Conservation (phyloP, 1,284 basidiomycete species). For the Tausonia pullulans region DNA sequence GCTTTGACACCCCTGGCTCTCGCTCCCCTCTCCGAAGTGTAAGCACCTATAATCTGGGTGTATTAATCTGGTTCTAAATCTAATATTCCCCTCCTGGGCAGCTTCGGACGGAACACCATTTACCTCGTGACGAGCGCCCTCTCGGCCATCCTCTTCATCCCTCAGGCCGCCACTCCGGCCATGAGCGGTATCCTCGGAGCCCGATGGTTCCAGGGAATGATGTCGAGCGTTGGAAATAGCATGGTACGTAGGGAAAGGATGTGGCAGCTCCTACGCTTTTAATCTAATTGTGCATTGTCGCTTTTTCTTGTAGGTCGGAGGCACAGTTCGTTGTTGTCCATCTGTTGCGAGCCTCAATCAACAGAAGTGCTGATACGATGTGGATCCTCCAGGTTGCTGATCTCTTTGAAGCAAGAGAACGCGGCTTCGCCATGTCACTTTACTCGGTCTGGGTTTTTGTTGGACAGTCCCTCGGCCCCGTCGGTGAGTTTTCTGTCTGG, state of each 20-base stretch:
- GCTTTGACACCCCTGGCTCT: constrained; percentile 29
- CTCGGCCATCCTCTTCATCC: constrained; percentile 7
- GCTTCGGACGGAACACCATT: not conserved
- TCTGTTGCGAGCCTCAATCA: no score
- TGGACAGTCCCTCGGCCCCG: not conserved
- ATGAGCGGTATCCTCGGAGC: constrained; percentile 3
- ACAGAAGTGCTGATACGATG: no score
- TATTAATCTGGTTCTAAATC: not conserved
- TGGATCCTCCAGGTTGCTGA: not conserved
- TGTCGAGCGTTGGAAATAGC: constrained; percentile 12
- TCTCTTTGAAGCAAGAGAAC: not conserved
- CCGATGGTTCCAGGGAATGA: constrained; percentile 12
- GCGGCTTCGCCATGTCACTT: constrained; percentile 9
- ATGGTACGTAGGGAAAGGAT: constrained; percentile 10
- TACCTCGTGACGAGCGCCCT: constrained; percentile 11
- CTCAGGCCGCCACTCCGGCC: constrained; percentile 3
- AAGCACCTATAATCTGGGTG: not conserved
- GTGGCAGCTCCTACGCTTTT: no score
- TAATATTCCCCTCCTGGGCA: not conserved
- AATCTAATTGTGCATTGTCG: not conserved
- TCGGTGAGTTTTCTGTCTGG: no score
- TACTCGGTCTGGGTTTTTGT: constrained; percentile 2
- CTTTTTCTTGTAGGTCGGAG: no score
- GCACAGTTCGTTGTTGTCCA: no score
- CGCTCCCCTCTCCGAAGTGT: constrained; percentile 30